phyloP scores from a whole-genome alignment of 371 early-diverging fungal species.

The Chytridiales sp. region DNA sequence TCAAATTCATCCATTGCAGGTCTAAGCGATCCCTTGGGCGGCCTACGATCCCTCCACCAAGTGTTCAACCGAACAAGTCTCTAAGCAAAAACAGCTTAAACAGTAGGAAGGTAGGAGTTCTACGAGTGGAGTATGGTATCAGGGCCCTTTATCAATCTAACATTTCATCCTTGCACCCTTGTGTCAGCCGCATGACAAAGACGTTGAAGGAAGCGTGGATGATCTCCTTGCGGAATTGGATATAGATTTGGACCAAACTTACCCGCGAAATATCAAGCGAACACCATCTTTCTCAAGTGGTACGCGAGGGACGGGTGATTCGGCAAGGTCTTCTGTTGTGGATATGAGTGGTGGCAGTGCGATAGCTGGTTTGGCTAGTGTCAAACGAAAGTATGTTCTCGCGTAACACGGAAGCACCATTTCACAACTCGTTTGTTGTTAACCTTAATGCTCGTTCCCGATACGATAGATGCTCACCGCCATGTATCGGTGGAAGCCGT shows the following conservation, averaged over 20 bases:
- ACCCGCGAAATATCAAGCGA: background rate
- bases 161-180: too few species aligned
- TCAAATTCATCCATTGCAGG: too few species aligned
- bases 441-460: background rate
- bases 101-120: too few species aligned
- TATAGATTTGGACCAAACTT: background rate
- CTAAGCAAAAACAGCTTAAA: too few species aligned
- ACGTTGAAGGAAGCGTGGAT: slow-evolving; percentile 16
- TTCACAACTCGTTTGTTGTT: background rate
- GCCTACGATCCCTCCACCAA: too few species aligned
- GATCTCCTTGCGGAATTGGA: slow-evolving; percentile 10
- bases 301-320: background rate
- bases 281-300: background rate
- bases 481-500: slow-evolving; percentile 2
- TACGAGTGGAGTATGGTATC: too few species aligned
- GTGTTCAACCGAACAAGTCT: too few species aligned
- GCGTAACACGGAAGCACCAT: slow-evolving; percentile 1
- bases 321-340: slow-evolving; percentile 3
- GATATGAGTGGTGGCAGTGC: background rate
- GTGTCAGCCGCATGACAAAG: too few species aligned
- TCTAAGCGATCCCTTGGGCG: too few species aligned
- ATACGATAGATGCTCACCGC: slow-evolving; percentile 4
- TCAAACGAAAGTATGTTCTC: background rate
- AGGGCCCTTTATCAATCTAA: too few species aligned
- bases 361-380: background rate